Evolutionary conservation across 352 stramenopile species (phyloP), one percentile per base, ranked within the genome.

Genomic region (Phytophthora sp.): DNA sequence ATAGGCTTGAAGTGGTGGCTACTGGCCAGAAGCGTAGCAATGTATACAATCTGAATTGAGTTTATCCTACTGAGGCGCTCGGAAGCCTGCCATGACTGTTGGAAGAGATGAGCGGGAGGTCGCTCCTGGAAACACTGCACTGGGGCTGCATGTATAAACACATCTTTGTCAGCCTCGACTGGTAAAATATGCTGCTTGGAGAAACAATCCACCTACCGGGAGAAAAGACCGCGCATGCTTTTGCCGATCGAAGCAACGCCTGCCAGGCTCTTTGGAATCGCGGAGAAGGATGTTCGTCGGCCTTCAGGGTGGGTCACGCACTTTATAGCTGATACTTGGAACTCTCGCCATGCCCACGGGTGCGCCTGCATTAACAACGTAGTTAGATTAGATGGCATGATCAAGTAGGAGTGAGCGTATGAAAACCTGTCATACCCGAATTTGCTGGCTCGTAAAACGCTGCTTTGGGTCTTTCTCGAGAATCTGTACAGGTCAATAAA

Each of bases 311-410:
- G 72, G 2, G 69, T 87, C 54, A 89, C 78, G 42, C 82, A 91
- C 51, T 89, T 88, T 54, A 91, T 76, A 12, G 79, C 76, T 9
- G 79, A 83, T 10, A 79, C 75, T 62, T 91, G 79, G 43, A 89
- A 89, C n/a, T 89, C 82, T 37, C 70, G 71, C 82, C 78, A 91
- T 39, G 82, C 82, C 76, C 76, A 91, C n/a, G 74, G 67, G 57
- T 89, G 79, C 11, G 82, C 80, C 82, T 87, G 21, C 15, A 32
- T 2, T 18, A 23, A 13, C 17, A 27, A 50, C n/a, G 23, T 27
- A 2, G 26, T 34, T 23, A 21, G 10, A 15, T 41, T 17, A 39
- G 42, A 32, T 46, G 28, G 24, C 3, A 5, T 24, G n/a, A 23
- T 18, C 28, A 12, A 24, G 17, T 17, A 15, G 38, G 30, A 38